Evolutionary conservation across 1,284 basidiomycete species (phyloP).

Genomic region (Cryptococcus wingfieldii): DNA sequence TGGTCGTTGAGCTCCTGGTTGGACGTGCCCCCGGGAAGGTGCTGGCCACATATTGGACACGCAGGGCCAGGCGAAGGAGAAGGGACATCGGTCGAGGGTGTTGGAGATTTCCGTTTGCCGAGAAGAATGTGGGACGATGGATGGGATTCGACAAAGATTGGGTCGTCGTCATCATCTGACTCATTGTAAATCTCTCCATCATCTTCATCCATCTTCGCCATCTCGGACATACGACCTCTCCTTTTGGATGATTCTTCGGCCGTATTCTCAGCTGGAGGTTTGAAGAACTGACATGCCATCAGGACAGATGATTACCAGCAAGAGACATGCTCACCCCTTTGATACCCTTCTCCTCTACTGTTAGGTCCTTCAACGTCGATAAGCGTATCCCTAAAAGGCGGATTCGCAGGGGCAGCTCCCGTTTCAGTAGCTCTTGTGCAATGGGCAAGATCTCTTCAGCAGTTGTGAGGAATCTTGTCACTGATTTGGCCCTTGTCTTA

Average conservation of each 20-base stretch:
- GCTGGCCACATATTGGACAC: constrained; percentile 42
- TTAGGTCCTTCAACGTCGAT: constrained; percentile 76
- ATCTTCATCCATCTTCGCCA: constrained; percentile 5
- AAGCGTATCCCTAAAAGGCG: constrained; percentile 76
- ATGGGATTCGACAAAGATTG: neutral
- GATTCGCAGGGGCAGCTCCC: constrained; percentile 70
- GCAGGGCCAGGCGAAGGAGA: constrained; percentile 22
- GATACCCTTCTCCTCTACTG: constrained; percentile 37
- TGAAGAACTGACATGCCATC: constrained; percentile 29
- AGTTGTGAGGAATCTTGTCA: constrained; percentile 65
- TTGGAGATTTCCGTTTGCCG: constrained; percentile 7
- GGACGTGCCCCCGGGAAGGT: constrained; percentile 28
- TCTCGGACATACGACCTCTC: constrained; percentile 6
- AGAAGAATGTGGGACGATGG: neutral
- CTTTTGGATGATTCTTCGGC: neutral
- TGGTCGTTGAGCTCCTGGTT: constrained; percentile 46
- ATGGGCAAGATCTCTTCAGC: constrained; percentile 76
- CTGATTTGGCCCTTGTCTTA: constrained; percentile 74
- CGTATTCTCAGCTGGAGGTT: constrained; percentile 13
- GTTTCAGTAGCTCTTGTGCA: constrained; percentile 73
- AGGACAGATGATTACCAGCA: neutral
- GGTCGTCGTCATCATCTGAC: constrained; percentile 3
- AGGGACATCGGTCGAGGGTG: neutral
- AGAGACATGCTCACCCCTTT: constrained; percentile 23
- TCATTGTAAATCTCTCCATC: constrained; percentile 6